Evolutionary conservation across 2,329 filamentous ascomycete species (phyloP).

Genomic region (Hymenoscyphus repandus): DNA sequence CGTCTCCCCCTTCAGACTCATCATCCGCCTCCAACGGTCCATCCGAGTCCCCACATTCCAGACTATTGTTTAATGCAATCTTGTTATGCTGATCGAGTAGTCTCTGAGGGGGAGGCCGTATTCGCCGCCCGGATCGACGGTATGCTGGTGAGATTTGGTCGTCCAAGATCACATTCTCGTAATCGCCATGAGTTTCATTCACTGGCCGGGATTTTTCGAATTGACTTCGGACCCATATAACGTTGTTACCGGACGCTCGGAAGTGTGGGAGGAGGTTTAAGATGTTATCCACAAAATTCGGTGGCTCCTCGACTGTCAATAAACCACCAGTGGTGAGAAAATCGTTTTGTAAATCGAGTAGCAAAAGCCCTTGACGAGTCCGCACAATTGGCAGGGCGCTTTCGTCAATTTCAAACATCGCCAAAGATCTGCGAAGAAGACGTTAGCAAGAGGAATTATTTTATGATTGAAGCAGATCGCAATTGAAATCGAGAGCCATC

Average conservation of each 20-base stretch:
- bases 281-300: conserved; percentile 63
- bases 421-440: conserved; percentile 14
- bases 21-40: conserved; percentile 4
- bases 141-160: conserved; percentile 16
- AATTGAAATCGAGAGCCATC: background rate
- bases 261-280: conserved; percentile 65
- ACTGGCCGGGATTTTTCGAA: conserved; percentile 59
- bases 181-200: conserved; percentile 38
- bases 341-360: conserved; percentile 88
- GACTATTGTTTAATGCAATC: conserved; percentile 11
- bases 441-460: conserved; percentile 8
- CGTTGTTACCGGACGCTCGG: conserved; percentile 57
- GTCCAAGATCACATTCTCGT: conserved; percentile 30
- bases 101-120: conserved; percentile 9
- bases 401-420: conserved; percentile 53
- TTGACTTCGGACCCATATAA: conserved; percentile 81
- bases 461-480: background rate
- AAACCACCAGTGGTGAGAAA: conserved; percentile 67
- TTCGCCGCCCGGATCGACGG: conserved; percentile 5
- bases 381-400: conserved; percentile 50
- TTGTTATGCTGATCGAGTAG: conserved; percentile 14
- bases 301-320: conserved; percentile 58
- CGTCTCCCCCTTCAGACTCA: conserved; percentile 10
- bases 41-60: background rate
- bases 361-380: conserved; percentile 66